These are phyloP conservation scores for Enteropsectra breve DNA, from an alignment of 371 early-diverging fungal species.

Conservation along the genomic window DNA sequence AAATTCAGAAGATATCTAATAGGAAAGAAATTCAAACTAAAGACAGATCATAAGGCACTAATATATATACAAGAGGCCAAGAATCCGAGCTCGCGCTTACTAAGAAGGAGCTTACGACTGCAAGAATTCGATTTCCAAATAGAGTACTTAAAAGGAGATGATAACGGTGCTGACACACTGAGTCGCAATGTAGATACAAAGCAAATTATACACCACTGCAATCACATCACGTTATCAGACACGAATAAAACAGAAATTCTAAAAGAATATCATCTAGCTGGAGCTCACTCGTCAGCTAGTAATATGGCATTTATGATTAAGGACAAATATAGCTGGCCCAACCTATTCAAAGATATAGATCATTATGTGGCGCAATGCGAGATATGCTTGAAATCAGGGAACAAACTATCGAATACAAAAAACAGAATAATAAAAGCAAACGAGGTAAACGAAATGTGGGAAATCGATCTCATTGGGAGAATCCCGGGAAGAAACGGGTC, in stretches of 20 bases:
- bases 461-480: neutral
- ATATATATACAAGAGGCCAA: slow-evolving; percentile 8
- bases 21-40: slow-evolving; percentile 38
- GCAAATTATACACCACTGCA: neutral
- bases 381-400: neutral
- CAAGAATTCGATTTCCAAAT: neutral
- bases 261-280: slow-evolving; percentile 2
- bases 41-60: slow-evolving; percentile 50
- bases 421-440: neutral
- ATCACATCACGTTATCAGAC: neutral
- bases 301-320: neutral
- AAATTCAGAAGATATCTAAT: slow-evolving; percentile 37
- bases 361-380: neutral
- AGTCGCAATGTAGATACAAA: neutral
- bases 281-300: neutral
- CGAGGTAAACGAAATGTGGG: neutral
- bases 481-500: neutral
- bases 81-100: neutral
- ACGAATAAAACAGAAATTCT: neutral
- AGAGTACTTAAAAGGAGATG: neutral
- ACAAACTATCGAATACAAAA: neutral
- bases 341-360: neutral
- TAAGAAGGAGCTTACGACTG: neutral
- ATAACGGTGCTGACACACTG: neutral
- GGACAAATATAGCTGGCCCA: neutral